Evolutionary conservation across 139 green algal genomes (phyloP), one percentile per base, ranked within the genome.

Genomic region (Ostreobium quekettii): DNA sequence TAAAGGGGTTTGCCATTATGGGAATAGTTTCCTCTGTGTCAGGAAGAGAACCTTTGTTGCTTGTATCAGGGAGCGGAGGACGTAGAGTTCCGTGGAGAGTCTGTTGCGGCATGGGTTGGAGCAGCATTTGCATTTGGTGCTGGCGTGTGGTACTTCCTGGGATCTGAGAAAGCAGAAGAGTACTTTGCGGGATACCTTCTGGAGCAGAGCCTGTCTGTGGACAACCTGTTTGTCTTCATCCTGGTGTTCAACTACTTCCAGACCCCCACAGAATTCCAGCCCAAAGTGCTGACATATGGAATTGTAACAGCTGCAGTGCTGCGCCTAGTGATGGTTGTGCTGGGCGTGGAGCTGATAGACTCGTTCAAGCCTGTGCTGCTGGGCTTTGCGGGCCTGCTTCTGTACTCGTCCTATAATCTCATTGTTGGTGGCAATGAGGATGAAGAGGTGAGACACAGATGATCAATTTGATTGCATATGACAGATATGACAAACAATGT

Each of bases 141-240:
- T 0, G 82, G 83, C 26, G 75, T 94, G 3, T 92, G 83, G 80
- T 78, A 60, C 8, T 53, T 67, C 2, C n/a, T 84, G 26, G 80
- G 80, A 36, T 37, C 69, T 1, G 73, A 80, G 30, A 86, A 86
- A 56, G 79, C 79, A 1, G 75, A 85, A 62, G 79, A 85, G 63
- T 97, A 87, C 64, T 96, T 95, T 76, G 89, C 91, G 24, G 93
- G 93, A 0, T 99, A 99, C 75, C 72, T 99, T 26, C 73, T 99
- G 73, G 93, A 99, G 79, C 93, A 99, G 80, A 89, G 71, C 33
- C 73, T 99, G 32, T 92, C 81, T 2, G 86, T 98, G 3, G 93
- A 99, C 84, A 99, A 99, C 71, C 79, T 99, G 31, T 97, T 99
- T 80, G 93, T 99, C 8, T 99, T 99, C 64, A 82, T 97, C 29